Base-by-base conservation (phyloP, 2,329 filamentous ascomycete genomes). In the Rhinocladiella similis region DNA sequence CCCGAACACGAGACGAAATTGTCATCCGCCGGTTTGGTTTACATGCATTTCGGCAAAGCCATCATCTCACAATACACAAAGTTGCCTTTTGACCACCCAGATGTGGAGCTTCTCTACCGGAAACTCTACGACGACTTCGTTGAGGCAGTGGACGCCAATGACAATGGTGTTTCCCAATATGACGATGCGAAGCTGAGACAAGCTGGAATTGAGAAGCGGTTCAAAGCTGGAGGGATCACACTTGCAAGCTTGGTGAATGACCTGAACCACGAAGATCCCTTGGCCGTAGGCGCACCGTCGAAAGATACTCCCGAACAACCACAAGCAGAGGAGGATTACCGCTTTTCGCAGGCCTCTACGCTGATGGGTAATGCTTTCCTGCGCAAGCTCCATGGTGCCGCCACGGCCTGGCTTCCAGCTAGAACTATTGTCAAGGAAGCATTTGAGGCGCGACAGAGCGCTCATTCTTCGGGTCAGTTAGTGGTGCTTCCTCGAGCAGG, bases 61-160 rank as follows among this genome's bases (percentile, higher is more conserved):
- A 91, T 97, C 70, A 86, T 99, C 67, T 84, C 89, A 2, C 78
- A 83, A 49, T 79, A 84, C 53, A 83, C 87, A 9, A 80, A 79
- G 5, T 75, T 86, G 25, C 70, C 80, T 12, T 77, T 85, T 62
- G 84, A 87, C 52, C 79, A 82, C 62, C 73, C 84, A 42, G 86
- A 91, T 63, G 87, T 94, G 43, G 80, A 82, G 39, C 74, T 95
- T 27, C 80, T 99, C 53, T 95, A 89, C 79, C 80, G 85, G 68
- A 97, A 97, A 79, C 77, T 99, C 49, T 99, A 99, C 80, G 85
- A 88, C 65, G 88, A 88, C 73, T 97, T 97, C 73, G 82, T 99
- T 71, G 94, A 99, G 79, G 91, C 94, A 1, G 87, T 99, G 54
- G 94, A 99, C 74, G 94, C 92, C 56, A 93, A 99, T 75, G 94